Evolutionary conservation across 2,329 filamentous ascomycete genomes (phyloP), one percentile per base, ranked within the genome.

Genomic region (Rhynchosporium secalis): DNA sequence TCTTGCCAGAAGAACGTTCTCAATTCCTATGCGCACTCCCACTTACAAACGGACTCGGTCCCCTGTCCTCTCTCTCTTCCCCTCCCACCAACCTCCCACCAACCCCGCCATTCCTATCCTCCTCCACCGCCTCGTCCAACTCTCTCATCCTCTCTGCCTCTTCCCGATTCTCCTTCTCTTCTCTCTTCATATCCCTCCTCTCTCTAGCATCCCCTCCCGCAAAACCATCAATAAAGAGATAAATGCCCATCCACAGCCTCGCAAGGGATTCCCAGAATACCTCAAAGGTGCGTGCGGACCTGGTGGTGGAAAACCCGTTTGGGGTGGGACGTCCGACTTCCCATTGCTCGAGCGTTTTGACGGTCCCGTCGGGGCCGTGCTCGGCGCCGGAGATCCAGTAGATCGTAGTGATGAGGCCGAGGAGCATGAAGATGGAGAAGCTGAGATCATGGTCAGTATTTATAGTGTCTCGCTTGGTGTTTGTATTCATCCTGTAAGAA

Each of bases 301-400:
- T 20, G 0, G 63, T 62, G 13, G 63, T 45, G 4, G 66, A 55
- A 43, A 67, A 68, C 7, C 58, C 49, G 45, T 68, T 68, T 0
- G 62, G 62, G 1, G 62, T 62, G 2, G 33, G 26, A 1, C 68
- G 58, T 10, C 68, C 68, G 15, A 65, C 58, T 38, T 63, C 65
- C 65, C 62, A 68, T 43, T 68, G 58, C 40, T 70, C 68, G 6
- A 70, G 60, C 0, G 65, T 70, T 45, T 70, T 69, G 2, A 65
- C 60, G 4, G 41, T 52, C 5, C 61, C 60, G 20, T 65, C 51
- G 1, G 61, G 48, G 3, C 59, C 63, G 12, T 64, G 58, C 51
- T 69, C 67, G 15, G 57, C 20, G 12, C 61, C 62, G 20, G 66
- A 66, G 33, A 69, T 64, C 62, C 63, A 67, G 31, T 48, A 45